These are phyloP conservation scores for Diaporthe australafricana DNA, from an alignment of 2,329 filamentous ascomycete genomes.

Conservation along the genomic window DNA sequence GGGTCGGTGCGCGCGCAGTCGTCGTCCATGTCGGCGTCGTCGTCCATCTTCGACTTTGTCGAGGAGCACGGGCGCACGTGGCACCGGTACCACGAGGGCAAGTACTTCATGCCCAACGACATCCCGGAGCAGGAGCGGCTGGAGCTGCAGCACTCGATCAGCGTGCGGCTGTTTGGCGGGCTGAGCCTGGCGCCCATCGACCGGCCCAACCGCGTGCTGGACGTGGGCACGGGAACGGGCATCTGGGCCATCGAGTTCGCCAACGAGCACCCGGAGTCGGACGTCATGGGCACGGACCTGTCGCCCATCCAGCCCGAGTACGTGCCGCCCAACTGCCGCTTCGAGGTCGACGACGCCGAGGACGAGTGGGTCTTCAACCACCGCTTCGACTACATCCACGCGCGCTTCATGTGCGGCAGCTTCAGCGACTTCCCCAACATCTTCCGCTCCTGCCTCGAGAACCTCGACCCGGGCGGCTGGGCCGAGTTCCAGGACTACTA, in stretches of 20 bases:
- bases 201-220: conserved; percentile 40
- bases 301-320: conserved; percentile 43
- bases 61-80: conserved; percentile 37
- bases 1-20: conserved; percentile 33
- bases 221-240: conserved; percentile 45
- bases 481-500: conserved; percentile 42
- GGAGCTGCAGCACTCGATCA: conserved; percentile 39
- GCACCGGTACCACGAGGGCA: conserved; percentile 37
- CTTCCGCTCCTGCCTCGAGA: conserved; percentile 37
- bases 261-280: conserved; percentile 39
- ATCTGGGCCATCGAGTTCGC: conserved; percentile 45
- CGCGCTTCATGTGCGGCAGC: conserved; percentile 40
- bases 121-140: conserved; percentile 37
- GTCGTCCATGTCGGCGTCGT: conserved; percentile 32
- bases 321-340: conserved; percentile 43
- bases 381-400: conserved; percentile 42
- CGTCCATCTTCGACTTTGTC: conserved; percentile 36
- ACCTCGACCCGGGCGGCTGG: conserved; percentile 42
- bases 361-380: conserved; percentile 41
- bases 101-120: conserved; percentile 39
- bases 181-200: conserved; percentile 40
- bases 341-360: conserved; percentile 43
- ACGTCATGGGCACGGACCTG: conserved; percentile 42
- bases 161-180: conserved; percentile 36
- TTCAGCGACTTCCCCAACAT: conserved; percentile 38